Base-by-base conservation (phyloP, 164 flowering plant genomes). In the Macadamia integrifolia region DNA sequence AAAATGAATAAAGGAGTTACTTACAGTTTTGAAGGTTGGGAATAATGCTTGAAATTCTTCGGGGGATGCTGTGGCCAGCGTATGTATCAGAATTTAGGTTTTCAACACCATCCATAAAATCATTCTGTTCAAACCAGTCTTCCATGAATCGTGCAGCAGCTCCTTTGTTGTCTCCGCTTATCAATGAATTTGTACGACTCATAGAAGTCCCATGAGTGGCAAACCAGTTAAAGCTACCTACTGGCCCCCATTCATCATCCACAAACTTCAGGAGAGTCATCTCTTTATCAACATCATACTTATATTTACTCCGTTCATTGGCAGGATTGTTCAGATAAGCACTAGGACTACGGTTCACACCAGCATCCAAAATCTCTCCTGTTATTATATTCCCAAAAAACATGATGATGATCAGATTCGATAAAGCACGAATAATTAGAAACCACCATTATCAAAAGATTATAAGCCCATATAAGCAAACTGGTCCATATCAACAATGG, bases 151-250 rank as follows among this genome's bases (percentile, higher is more conserved):
- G 84, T 42, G 99, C 98, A 71, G 98, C 99, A 42, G 98, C 92
- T 53, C 98, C 99, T 82, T 95, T 92, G 78, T 95, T 95, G 80
- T 95, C 99, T 62, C 99, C 99, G 78, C 99, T 95, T 46, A 95
- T 87, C 85, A 95, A 79, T 61, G 87, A 78, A 66, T 95, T 95
- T 74, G 97, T 88, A 56, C 98, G 96, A 76, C 99, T 89, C 99
- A 95, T 95, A 35, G 99, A 95, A 69, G 99, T 95, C 65, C 99
- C 99, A 82, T 95, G 98, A 68, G 99, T 95, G 61, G 99, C 94
- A 84, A 95, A 92, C 99, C 98, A 92, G 80, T 89, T 92, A 71
- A 95, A 95, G 83, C 93, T 88, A 66, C 99, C 99, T 15, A 95
- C 86, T 57, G 99, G 92, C 10, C 99, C 99, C 98, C 97, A 95